These are phyloP conservation scores for Ambrosiella beaveri DNA, from an alignment of 2,329 filamentous ascomycete genomes.

Conservation along the genomic window DNA sequence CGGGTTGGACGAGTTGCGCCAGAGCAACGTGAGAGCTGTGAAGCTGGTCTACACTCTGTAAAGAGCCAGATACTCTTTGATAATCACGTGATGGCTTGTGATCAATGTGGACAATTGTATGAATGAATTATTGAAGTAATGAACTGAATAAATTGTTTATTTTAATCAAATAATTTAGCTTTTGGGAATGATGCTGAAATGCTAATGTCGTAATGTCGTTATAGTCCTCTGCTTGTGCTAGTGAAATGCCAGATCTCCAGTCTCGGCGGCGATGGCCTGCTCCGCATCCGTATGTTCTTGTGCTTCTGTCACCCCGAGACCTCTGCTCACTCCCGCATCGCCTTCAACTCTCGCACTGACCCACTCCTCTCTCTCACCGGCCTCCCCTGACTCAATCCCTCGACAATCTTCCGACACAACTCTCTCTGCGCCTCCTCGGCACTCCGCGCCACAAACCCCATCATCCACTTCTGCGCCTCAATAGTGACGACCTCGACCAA, in stretches of 20 bases:
- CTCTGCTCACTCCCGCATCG: not conserved
- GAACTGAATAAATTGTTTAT: not conserved
- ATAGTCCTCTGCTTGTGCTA: not conserved
- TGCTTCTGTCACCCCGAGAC: too few relatives aligned
- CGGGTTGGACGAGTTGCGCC: slow-evolving; percentile 20
- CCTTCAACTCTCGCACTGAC: not conserved
- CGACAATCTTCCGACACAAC: slow-evolving; percentile 19
- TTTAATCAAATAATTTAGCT: not conserved
- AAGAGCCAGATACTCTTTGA: not conserved
- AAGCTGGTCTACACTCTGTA: slow-evolving; percentile 28
- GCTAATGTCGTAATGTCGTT: not conserved
- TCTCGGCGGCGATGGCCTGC: too few relatives aligned
- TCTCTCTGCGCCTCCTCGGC: slow-evolving; percentile 19
- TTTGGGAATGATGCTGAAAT: not conserved
- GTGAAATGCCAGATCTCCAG: too few relatives aligned
- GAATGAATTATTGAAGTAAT: not conserved
- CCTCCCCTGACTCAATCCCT: slow-evolving; percentile 13
- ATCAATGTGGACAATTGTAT: not conserved
- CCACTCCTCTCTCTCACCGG: not conserved
- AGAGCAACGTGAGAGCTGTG: slow-evolving; percentile 23
- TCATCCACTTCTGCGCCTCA: slow-evolving; percentile 21
- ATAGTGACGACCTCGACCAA: slow-evolving; percentile 20
- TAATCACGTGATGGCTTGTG: not conserved
- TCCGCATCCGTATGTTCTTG: too few relatives aligned
- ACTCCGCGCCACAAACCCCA: slow-evolving; percentile 21